Conservation (phyloP, 345 rosid genomes). For the Populus pruinosa region DNA sequence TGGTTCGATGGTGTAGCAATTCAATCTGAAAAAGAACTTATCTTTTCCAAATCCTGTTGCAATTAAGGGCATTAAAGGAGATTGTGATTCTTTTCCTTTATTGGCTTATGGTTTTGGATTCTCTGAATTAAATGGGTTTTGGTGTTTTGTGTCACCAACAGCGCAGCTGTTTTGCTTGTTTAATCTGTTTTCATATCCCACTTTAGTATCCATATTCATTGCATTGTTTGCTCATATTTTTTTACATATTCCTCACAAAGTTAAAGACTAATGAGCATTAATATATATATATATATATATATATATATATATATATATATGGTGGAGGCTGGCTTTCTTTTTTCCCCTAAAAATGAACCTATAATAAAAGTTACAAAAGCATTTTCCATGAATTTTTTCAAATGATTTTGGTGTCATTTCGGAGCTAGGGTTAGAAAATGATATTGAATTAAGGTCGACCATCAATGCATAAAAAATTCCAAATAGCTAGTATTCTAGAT, state of each 20-base stretch:
- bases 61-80: conserved; percentile 17
- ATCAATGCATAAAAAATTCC: background rate
- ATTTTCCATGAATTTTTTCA: background rate
- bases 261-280: background rate
- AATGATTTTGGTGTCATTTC: background rate
- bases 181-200: background rate
- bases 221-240: conserved; percentile 5
- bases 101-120: conserved; percentile 9
- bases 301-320: too few relatives aligned
- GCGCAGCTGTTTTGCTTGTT: background rate
- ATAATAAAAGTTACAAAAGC: background rate
- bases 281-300: background rate
- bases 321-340: background rate
- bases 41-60: background rate
- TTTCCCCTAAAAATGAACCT: background rate
- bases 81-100: conserved; percentile 19
- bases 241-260: background rate
- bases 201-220: background rate
- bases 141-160: conserved; percentile 1
- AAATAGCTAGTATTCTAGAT: background rate
- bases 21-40: background rate
- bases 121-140: conserved; percentile 6
- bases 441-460: background rate
- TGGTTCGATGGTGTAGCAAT: background rate
- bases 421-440: too few relatives aligned